phyloP scores from a whole-genome alignment of 305 asterid species.

The Coffea humblotiana region DNA sequence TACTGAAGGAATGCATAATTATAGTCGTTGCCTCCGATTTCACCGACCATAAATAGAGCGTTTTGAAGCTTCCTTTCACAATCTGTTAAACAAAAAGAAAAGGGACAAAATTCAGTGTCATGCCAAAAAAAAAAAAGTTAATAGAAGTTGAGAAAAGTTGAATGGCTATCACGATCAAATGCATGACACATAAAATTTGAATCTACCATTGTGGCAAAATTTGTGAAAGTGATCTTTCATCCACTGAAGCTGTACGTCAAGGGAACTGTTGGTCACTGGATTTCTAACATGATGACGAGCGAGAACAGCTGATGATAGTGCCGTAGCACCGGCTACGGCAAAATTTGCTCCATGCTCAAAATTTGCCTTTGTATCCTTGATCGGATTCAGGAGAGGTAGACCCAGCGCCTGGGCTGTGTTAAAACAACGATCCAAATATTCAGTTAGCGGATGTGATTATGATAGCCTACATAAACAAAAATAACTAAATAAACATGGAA shows the following conservation, averaged over 20 bases:
- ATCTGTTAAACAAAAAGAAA: neutral
- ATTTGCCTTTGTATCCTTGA: constrained; percentile 6
- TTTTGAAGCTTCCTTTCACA: constrained; percentile 5
- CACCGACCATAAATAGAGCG: constrained; percentile 30
- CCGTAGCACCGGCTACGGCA: constrained; percentile 41
- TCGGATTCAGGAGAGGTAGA: constrained; percentile 18
- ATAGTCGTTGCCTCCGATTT: constrained; percentile 27
- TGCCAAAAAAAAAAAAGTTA: too few species aligned
- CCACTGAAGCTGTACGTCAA: constrained; percentile 29
- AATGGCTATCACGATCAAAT: too few species aligned
- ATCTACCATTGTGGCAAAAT: neutral
- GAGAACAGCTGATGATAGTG: constrained; percentile 16
- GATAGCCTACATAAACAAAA: neutral
- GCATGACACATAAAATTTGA: too few species aligned
- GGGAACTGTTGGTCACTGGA: constrained; percentile 23
- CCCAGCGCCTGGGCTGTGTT: constrained; percentile 19
- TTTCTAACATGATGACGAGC: neutral
- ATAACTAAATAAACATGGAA: too few species aligned
- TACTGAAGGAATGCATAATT: constrained; percentile 16
- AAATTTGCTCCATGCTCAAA: constrained; percentile 30
- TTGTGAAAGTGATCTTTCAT: constrained; percentile 20
- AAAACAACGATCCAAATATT: too few species aligned
- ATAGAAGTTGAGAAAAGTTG: too few species aligned
- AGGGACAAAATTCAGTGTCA: too few species aligned
- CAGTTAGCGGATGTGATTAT: too few species aligned